These are phyloP conservation scores for Suillus occidentalis DNA, from an alignment of 768 basidiomycete genomes.

Conservation along the genomic window DNA sequence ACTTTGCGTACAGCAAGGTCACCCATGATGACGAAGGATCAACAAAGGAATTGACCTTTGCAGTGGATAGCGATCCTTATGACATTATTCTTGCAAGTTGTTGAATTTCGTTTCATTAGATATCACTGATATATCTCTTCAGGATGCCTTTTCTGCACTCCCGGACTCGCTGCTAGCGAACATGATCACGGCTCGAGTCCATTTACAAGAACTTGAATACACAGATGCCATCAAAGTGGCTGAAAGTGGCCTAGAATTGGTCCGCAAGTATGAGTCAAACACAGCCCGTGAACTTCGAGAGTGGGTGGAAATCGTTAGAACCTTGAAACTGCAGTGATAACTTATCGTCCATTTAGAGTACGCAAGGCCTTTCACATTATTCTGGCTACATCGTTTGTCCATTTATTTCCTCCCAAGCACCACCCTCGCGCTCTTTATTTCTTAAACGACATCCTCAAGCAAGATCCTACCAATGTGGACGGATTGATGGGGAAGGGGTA, in stretches of 20 bases:
- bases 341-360: constrained; percentile 42
- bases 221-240: constrained; percentile 67
- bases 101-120: background rate
- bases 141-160: constrained; percentile 57
- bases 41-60: constrained; percentile 14
- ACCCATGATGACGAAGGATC: constrained; percentile 41
- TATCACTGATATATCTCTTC: constrained; percentile 7
- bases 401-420: constrained; percentile 88
- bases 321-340: background rate
- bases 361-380: constrained; percentile 67
- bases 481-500: constrained; percentile 77
- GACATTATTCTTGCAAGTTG: constrained; percentile 59
- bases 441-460: constrained; percentile 66
- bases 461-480: constrained; percentile 59
- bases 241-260: constrained; percentile 64
- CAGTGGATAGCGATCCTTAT: constrained; percentile 52
- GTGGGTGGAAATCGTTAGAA: constrained; percentile 33
- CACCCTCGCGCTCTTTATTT: constrained; percentile 76
- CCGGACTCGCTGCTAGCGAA: constrained; percentile 65
- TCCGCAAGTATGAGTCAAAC: constrained; percentile 54
- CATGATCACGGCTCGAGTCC: constrained; percentile 64
- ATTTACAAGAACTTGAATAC: constrained; percentile 71
- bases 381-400: constrained; percentile 76
- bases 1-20: constrained; percentile 61
- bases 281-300: constrained; percentile 52